Percentiles rank a stretch among this genome's conserved stretches.
These are phyloP conservation scores for Escallonia rubra DNA, from an alignment of 129 eudicot genomes.

Conservation along the genomic window DNA sequence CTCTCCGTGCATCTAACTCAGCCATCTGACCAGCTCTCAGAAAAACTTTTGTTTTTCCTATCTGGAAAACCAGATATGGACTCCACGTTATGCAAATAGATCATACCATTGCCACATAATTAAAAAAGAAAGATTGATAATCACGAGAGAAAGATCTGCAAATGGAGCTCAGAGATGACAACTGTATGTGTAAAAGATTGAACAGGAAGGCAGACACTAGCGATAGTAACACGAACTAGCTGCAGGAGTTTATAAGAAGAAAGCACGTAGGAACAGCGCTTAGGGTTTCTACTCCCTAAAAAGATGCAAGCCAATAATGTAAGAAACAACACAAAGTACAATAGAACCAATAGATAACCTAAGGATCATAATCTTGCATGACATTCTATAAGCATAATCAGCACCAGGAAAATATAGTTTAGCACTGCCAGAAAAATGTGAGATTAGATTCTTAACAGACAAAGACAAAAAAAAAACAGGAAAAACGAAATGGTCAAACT, in stretches of 20 bases:
- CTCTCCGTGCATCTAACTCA: slow-evolving; percentile 80
- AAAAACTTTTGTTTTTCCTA: slow-evolving; percentile 88
- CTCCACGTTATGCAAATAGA: slow-evolving; percentile 3
- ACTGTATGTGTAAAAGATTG: slow-evolving; percentile 1
- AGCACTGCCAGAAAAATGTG: too few relatives aligned
- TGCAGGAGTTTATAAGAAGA: not conserved
- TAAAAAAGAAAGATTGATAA: slow-evolving; percentile 9
- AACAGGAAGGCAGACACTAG: not conserved
- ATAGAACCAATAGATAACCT: too few relatives aligned
- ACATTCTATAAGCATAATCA: too few relatives aligned
- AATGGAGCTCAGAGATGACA: not conserved
- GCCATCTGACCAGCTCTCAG: slow-evolving; percentile 99
- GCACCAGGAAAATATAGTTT: too few relatives aligned
- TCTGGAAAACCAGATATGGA: slow-evolving; percentile 44
- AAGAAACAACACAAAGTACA: too few relatives aligned
- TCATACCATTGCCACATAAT: slow-evolving; percentile 6
- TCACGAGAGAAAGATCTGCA: not conserved
- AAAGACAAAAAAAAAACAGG: too few relatives aligned
- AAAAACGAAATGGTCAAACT: too few relatives aligned
- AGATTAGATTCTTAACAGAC: too few relatives aligned
- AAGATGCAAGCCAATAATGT: too few relatives aligned
- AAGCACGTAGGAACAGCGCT: not conserved
- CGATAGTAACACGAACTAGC: not conserved
- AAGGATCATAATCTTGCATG: too few relatives aligned
- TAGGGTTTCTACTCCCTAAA: too few relatives aligned